Conservation (phyloP, 768 basidiomycete genomes). For the Mycena venus region DNA sequence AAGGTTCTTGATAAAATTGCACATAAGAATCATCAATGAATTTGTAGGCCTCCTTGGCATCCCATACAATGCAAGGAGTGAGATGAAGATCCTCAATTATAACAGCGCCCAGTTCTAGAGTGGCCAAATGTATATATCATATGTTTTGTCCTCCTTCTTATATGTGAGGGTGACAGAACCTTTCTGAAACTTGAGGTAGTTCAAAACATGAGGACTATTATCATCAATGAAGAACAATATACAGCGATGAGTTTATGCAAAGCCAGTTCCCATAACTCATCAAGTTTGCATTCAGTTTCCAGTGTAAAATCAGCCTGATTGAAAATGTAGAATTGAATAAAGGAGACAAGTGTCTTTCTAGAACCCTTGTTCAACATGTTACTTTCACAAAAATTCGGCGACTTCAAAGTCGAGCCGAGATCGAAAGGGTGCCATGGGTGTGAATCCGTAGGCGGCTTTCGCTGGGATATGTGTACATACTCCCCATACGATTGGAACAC, state of each 20-base stretch:
- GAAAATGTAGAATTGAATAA: not conserved
- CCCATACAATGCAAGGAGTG: too few relatives aligned
- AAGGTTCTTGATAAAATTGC: conserved; percentile 51
- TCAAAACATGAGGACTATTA: not conserved
- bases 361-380: too few relatives aligned
- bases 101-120: too few relatives aligned
- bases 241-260: conserved; percentile 12
- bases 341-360: not conserved
- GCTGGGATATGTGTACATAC: too few relatives aligned
- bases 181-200: not conserved
- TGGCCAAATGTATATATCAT: conserved; percentile 32
- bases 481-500: not conserved
- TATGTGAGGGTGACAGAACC: conserved; percentile 32
- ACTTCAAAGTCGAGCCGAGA: conserved; percentile 12
- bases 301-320: not conserved
- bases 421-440: conserved; percentile 6
- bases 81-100: too few relatives aligned
- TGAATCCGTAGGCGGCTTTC: too few relatives aligned
- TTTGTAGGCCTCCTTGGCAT: too few relatives aligned
- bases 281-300: too few relatives aligned
- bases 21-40: conserved; percentile 40
- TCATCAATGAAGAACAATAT: not conserved
- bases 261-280: conserved; percentile 8
- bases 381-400: not conserved
- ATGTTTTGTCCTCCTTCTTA: conserved; percentile 20